Percentiles rank a stretch among this genome's conserved stretches.
Evolutionary conservation across 257 asterid species (phyloP).

Genomic region (Fraxinus anomala): DNA sequence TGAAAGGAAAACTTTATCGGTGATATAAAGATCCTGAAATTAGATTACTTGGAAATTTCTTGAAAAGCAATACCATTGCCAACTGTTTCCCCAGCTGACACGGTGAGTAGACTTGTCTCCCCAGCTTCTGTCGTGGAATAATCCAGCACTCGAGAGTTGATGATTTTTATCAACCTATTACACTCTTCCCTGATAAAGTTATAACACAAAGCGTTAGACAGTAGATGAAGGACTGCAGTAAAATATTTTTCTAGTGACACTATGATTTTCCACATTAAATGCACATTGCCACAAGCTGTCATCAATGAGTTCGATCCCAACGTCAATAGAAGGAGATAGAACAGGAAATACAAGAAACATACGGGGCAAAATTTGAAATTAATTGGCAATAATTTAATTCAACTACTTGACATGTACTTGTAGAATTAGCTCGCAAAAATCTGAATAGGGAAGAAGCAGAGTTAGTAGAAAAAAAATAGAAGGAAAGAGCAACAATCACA

Average conservation of each 20-base stretch:
- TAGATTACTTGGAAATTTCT: constrained; percentile 14
- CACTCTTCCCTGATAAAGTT: constrained; percentile 65
- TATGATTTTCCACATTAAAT: neutral
- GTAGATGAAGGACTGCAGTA: constrained; percentile 4
- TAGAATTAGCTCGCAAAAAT: constrained; percentile 19
- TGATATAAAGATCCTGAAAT: constrained; percentile 13
- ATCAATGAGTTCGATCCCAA: neutral
- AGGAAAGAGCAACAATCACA: constrained; percentile 6
- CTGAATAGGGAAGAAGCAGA: constrained; percentile 1
- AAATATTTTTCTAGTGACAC: neutral
- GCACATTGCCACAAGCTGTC: constrained; percentile 12
- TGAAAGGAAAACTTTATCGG: constrained; percentile 21
- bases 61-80: constrained; percentile 43
- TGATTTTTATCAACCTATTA: constrained; percentile 58
- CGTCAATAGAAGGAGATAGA: neutral
- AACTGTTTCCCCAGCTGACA: constrained; percentile 34
- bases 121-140: constrained; percentile 38
- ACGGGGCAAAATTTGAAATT: neutral
- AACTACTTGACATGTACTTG: constrained; percentile 4
- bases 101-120: constrained; percentile 36
- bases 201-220: constrained; percentile 21
- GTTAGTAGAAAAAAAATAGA: neutral
- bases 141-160: constrained; percentile 69
- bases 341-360: constrained; percentile 18
- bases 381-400: neutral